Evolutionary conservation across 495 filamentous ascomycete genomes (phyloP).

Genomic region (Cenococcum geophilum): DNA sequence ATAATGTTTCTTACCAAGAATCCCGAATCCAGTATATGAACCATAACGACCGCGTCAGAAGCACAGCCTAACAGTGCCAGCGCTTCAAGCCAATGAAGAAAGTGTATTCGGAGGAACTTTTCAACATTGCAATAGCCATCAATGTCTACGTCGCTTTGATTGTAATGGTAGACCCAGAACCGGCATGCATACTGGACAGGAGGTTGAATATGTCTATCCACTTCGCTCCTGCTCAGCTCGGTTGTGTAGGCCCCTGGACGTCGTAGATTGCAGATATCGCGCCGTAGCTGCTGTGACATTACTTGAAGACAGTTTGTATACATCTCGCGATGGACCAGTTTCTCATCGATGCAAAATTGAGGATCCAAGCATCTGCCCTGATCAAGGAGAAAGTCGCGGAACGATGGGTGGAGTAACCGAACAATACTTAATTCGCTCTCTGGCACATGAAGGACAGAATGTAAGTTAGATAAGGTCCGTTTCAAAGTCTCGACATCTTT

Average conservation of each 20-base stretch:
- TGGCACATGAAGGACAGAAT: constrained; percentile 39
- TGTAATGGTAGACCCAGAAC: constrained; percentile 44
- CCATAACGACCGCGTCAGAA: not conserved
- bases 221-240: constrained; percentile 38
- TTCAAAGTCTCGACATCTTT: constrained; percentile 14
- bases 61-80: constrained; percentile 34
- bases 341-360: constrained; percentile 41
- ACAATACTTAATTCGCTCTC: constrained; percentile 31
- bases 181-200: constrained; percentile 44
- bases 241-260: constrained; percentile 22
- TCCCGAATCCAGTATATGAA: constrained; percentile 2
- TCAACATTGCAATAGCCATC: constrained; percentile 28
- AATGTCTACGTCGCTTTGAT: constrained; percentile 28
- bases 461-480: constrained; percentile 26
- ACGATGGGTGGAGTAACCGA: constrained; percentile 44
- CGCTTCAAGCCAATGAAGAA: constrained; percentile 46
- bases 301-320: constrained; percentile 31
- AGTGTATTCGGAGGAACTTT: constrained; percentile 39
- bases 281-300: not conserved
- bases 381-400: constrained; percentile 49
- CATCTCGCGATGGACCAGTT: constrained; percentile 34
- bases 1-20: not conserved
- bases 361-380: constrained; percentile 26
- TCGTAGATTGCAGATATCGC: constrained; percentile 40
- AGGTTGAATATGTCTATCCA: constrained; percentile 41